These are phyloP conservation scores for Crotalaria pallida DNA, from an alignment of 306 rosid genomes.

Conservation along the genomic window DNA sequence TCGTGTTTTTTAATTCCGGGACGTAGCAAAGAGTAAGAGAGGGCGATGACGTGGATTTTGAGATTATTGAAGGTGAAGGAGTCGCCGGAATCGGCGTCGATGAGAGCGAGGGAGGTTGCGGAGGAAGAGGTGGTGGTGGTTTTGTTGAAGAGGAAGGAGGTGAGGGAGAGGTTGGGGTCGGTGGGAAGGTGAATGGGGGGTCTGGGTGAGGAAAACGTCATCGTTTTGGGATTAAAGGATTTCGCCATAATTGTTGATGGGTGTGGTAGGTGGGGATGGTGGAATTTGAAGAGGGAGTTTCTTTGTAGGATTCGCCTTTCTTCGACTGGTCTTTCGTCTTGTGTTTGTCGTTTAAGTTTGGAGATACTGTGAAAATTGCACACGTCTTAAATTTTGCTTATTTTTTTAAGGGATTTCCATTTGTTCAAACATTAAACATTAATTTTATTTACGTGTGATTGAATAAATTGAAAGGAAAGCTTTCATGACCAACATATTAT, in stretches of 20 bases:
- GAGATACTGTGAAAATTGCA: no score
- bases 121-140: constrained; percentile 22
- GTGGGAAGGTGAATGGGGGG: constrained; percentile 38
- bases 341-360: no score
- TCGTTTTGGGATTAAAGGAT: constrained; percentile 30
- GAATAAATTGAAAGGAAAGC: no score
- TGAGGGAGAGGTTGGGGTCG: constrained; percentile 34
- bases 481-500: no score
- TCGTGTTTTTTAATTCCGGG: constrained; percentile 22
- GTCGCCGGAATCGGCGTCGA: constrained; percentile 29
- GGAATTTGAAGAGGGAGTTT: neutral
- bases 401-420: no score
- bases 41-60: constrained; percentile 19
- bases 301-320: neutral
- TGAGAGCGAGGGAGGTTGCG: constrained; percentile 25
- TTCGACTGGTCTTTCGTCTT: no score
- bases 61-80: constrained; percentile 38
- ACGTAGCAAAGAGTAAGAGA: constrained; percentile 15
- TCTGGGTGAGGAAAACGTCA: constrained; percentile 31
- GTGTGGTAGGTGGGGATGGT: neutral
- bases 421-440: no score
- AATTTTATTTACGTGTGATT: no score
- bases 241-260: constrained; percentile 24
- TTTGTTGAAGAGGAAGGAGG: constrained; percentile 43
- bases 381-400: no score